Evolutionary conservation across 1,139 yeast genomes (phyloP).

Genomic region (Taphrina deformans): DNA sequence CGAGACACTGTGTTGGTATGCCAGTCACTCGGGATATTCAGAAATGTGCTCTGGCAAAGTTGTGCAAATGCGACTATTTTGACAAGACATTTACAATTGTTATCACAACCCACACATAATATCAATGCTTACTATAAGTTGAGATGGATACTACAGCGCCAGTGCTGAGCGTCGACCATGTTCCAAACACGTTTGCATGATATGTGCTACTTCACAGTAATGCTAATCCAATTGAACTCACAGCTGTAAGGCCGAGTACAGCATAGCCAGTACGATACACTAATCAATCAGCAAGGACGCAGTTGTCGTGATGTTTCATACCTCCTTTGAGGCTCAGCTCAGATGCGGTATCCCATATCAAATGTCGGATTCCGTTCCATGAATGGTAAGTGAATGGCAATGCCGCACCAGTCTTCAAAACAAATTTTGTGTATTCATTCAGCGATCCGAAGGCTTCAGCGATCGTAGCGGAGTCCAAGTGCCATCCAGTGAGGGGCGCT

Average conservation of each 20-base stretch:
- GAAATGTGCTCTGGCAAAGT: too few relatives aligned
- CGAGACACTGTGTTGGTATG: too few relatives aligned
- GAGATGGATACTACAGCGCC: too few relatives aligned
- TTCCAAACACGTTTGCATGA: too few relatives aligned
- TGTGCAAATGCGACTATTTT: too few relatives aligned
- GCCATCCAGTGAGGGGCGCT: slow-evolving; percentile 60
- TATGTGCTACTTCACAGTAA: background rate
- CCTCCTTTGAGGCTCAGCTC: slow-evolving; percentile 31
- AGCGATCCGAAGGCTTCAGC: slow-evolving; percentile 53
- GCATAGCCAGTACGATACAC: slow-evolving; percentile 90
- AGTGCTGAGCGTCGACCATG: too few relatives aligned
- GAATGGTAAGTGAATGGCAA: slow-evolving; percentile 85
- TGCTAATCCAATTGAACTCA: slow-evolving; percentile 6
- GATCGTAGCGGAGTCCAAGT: slow-evolving; percentile 62
- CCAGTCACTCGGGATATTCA: too few relatives aligned
- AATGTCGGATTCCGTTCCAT: slow-evolving; percentile 85
- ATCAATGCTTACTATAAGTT: too few relatives aligned
- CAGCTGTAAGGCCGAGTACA: slow-evolving; percentile 70
- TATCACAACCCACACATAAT: too few relatives aligned
- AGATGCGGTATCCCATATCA: slow-evolving; percentile 48
- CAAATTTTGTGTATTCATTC: slow-evolving; percentile 63
- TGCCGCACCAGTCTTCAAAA: slow-evolving; percentile 68
- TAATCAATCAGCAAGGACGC: slow-evolving; percentile 72
- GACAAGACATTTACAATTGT: too few relatives aligned
- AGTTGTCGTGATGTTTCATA: slow-evolving; percentile 59